Evolutionary conservation across 306 rosid species (phyloP).

Genomic region (Cotoneaster glaucophyllus): DNA sequence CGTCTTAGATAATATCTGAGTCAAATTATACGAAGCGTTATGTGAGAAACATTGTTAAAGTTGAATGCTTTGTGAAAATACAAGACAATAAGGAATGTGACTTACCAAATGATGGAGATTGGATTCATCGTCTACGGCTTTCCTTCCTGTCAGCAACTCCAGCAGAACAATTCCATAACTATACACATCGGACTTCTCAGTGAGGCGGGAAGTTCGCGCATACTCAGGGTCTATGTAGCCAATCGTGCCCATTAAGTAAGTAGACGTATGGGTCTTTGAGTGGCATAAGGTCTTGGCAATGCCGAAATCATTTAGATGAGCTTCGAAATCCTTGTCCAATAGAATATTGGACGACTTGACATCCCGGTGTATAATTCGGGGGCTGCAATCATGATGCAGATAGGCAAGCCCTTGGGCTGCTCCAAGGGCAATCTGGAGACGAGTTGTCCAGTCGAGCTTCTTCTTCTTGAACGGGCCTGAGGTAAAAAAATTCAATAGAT

Average conservation of each 20-base stretch:
- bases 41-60: background rate
- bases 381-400: slow-evolving; percentile 90
- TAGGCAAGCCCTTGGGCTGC: slow-evolving; percentile 92
- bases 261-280: slow-evolving; percentile 76
- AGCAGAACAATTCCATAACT: slow-evolving; percentile 92
- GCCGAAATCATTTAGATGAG: slow-evolving; percentile 92
- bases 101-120: slow-evolving; percentile 87
- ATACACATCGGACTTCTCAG: slow-evolving; percentile 90
- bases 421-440: slow-evolving; percentile 80
- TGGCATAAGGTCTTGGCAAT: slow-evolving; percentile 81
- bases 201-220: slow-evolving; percentile 88
- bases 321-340: slow-evolving; percentile 76
- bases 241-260: slow-evolving; percentile 86
- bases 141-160: slow-evolving; percentile 84
- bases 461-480: slow-evolving; percentile 63
- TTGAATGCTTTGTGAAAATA: background rate
- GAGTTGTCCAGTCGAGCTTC: slow-evolving; percentile 74
- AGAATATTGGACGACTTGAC: slow-evolving; percentile 88
- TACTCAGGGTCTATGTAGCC: slow-evolving; percentile 98
- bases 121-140: slow-evolving; percentile 85
- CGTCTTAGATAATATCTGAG: slow-evolving; percentile 78
- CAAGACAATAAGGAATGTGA: background rate
- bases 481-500: background rate
- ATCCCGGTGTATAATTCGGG: slow-evolving; percentile 90
- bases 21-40: background rate